A percentile compares a stretch with the other conserved stretches of the same genome.
Conservation (phyloP, 2,329 filamentous ascomycete genomes). For the Fusarium tricinctum region DNA sequence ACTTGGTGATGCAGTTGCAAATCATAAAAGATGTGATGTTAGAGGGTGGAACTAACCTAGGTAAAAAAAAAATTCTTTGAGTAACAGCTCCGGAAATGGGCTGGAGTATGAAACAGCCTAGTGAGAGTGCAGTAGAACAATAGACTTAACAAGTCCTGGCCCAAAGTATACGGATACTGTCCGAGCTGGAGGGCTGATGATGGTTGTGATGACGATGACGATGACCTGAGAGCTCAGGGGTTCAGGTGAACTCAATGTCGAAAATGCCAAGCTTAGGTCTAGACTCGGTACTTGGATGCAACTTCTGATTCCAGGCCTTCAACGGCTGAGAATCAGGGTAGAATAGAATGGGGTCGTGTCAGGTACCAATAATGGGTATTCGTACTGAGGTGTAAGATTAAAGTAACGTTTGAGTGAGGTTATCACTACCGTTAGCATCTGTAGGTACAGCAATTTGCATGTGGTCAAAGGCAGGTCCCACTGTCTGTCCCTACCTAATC, state of each 20-base stretch:
- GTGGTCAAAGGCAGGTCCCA: constrained; percentile 27
- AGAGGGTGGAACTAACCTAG: constrained; percentile 40
- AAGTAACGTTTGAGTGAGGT: constrained; percentile 28
- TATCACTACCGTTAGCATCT: constrained; percentile 34
- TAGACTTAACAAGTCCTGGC: constrained; percentile 6
- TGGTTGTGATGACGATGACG: constrained; percentile 20
- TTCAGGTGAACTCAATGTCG: constrained; percentile 26
- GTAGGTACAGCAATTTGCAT: constrained; percentile 32
- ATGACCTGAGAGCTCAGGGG: constrained; percentile 26
- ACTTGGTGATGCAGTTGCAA: constrained; percentile 37
- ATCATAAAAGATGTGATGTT: constrained; percentile 24
- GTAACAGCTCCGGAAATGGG: constrained; percentile 27
- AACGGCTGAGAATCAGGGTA: constrained; percentile 4
- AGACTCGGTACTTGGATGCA: constrained; percentile 15
- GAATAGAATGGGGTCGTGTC: background rate
- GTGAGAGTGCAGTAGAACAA: constrained; percentile 20
- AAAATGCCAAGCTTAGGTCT: constrained; percentile 14
- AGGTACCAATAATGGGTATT: constrained; percentile 2
- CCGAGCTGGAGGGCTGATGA: constrained; percentile 37
- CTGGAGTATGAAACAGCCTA: constrained; percentile 29
- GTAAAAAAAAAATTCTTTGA: constrained; percentile 17
- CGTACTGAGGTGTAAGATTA: constrained; percentile 23
- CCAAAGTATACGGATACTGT: constrained; percentile 39
- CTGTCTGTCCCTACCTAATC: constrained; percentile 10
- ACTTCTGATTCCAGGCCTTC: constrained; percentile 18